Base-by-base conservation (phyloP, 257 asterid genomes). In the Scutellaria galericulata region DNA sequence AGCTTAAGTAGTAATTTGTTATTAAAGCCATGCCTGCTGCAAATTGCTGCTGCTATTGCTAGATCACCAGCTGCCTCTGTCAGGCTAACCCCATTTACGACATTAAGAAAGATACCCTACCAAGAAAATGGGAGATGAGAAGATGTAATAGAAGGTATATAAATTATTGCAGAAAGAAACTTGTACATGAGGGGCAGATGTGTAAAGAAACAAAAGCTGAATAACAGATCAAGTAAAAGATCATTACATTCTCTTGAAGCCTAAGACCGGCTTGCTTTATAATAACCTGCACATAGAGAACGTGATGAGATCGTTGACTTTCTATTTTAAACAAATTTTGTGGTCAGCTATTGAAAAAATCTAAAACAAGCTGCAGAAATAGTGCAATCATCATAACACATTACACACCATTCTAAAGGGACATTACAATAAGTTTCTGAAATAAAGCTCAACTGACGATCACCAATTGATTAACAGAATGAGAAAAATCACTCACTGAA, bases 41-140 rank as follows among this genome's bases (percentile, higher is more conserved):
- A 27, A 72, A 10, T 31, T 31, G 37, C 97, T 20, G 99, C 97
- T 65, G 96, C 99, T 72, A 89, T 80, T 50, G 99, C 96, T 63
- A 91, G 91, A 84, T 94, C 99, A 24, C 96, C 98, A 66, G 97
- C 96, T 20, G 97, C 91, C 86, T 91, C 98, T 8, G 87, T 80
- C 67, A 93, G 80, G 65, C 45, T 82, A 74, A 80, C 64, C 24
- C 97, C 97, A 67, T 95, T 88, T 7, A 89, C 83, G 40, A 93
- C 96, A 72, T 94, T 94, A 50, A 94, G 80, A 75, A 82, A 94
- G 72, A 94, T 76, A 4, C 87, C 97, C 97, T 94, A 64, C 55
- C 61, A 81, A 74, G 70, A 35, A 72, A 55, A 54, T 18, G 40
- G 56, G 35, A 74, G 60, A 58, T 65, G 64, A 61, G 73, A 73